Percentiles rank a stretch among this genome's conserved stretches.
phyloP scores from a whole-genome alignment of 441 rosid genomes.

The Erodium texanum region DNA sequence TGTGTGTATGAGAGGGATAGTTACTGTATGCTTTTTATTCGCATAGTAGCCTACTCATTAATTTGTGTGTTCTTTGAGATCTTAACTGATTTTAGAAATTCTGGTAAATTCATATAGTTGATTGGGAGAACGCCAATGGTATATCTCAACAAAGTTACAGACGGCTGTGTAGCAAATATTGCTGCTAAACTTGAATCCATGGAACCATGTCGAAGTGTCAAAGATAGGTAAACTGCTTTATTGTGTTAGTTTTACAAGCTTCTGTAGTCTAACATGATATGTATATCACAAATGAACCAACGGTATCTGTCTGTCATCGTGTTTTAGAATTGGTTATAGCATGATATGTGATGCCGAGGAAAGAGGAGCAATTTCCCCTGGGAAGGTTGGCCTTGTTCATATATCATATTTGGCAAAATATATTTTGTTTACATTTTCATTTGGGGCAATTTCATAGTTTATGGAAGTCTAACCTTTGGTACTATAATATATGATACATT shows the following conservation, averaged over 20 bases:
- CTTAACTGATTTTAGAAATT: constrained; percentile 26
- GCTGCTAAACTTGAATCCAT: constrained; percentile 93
- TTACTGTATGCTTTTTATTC: not conserved
- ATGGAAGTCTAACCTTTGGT: not conserved
- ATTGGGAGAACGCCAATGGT: constrained; percentile 89
- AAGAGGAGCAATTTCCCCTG: constrained; percentile 61
- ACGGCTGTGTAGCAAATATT: constrained; percentile 69
- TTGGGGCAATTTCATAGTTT: not conserved
- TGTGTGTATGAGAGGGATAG: too few relatives aligned
- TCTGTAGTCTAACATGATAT: not conserved
- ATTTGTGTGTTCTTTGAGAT: constrained; percentile 11
- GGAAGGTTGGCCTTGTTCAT: constrained; percentile 42
- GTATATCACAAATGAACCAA: constrained; percentile 3
- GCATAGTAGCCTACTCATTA: not conserved
- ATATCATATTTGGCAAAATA: not conserved
- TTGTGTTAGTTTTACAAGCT: not conserved
- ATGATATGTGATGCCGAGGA: constrained; percentile 86
- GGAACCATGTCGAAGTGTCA: constrained; percentile 92
- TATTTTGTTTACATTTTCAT: not conserved
- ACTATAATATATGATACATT: not conserved
- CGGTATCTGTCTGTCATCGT: constrained; percentile 10
- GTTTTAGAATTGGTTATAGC: constrained; percentile 64
- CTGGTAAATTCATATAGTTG: constrained; percentile 46
- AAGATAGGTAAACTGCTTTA: constrained; percentile 52
- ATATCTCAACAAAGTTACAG: constrained; percentile 71